These are phyloP conservation scores for Phytomonas sp. DNA, from an alignment of 208 protist species.

Conservation along the genomic window DNA sequence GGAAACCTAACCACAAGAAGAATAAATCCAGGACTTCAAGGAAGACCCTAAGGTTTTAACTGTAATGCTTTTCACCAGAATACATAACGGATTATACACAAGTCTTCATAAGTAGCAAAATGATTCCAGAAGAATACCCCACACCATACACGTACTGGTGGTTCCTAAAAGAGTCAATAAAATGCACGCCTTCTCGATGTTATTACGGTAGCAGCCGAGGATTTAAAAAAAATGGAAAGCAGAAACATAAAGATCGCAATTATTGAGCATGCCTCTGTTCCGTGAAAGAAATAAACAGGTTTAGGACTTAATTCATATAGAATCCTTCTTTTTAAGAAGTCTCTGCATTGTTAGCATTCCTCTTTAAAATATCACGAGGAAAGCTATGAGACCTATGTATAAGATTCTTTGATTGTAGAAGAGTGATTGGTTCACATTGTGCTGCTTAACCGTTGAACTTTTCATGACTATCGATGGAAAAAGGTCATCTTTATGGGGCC, in stretches of 20 bases:
- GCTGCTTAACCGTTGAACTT: background rate
- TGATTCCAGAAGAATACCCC: background rate
- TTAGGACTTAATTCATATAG: background rate
- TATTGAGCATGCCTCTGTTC: background rate
- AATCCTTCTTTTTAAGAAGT: background rate
- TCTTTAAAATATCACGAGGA: background rate
- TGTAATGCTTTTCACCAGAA: too few relatives aligned
- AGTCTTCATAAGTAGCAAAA: background rate
- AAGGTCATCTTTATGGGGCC: background rate
- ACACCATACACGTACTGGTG: background rate
- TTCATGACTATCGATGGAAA: background rate
- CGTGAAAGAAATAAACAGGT: background rate
- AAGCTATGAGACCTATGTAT: background rate
- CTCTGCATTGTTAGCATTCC: background rate
- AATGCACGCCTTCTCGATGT: background rate
- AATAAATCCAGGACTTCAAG: too few relatives aligned
- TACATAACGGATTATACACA: too few relatives aligned
- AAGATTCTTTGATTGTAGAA: background rate
- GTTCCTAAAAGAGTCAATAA: background rate
- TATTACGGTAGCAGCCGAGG: background rate
- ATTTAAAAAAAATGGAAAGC: background rate
- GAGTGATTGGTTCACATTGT: background rate
- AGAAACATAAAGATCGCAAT: background rate
- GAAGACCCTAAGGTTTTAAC: too few relatives aligned
- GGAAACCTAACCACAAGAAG: too few relatives aligned